A percentile compares a stretch with the other conserved stretches of the same genome.
Evolutionary conservation across 176 grass and related monocot genomes (phyloP).

Genomic region (Hyparrhenia diplandra): DNA sequence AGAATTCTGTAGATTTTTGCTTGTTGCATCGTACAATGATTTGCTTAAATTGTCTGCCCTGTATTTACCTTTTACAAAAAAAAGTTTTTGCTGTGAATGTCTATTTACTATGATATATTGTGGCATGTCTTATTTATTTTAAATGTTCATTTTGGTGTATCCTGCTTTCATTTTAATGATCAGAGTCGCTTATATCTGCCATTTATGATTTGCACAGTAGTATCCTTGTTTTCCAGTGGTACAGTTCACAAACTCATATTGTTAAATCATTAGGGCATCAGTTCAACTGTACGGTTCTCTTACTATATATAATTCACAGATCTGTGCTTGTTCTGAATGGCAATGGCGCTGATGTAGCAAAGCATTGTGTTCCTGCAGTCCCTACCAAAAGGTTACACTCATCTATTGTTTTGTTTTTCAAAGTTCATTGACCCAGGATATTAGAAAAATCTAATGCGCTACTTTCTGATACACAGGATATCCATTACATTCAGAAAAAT

Average conservation of each 20-base stretch:
- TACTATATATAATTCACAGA: constrained; percentile 39
- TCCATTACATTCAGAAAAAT: constrained; percentile 89
- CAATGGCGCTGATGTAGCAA: constrained; percentile 85
- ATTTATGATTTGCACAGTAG: background rate
- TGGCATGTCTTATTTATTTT: background rate
- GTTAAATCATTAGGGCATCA: background rate
- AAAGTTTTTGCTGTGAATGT: background rate
- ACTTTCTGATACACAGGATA: constrained; percentile 55
- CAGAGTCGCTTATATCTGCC: background rate
- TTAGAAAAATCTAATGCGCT: constrained; percentile 21
- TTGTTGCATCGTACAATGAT: background rate
- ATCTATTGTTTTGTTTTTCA: constrained; percentile 16
- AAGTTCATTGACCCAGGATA: background rate
- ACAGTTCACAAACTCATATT: background rate
- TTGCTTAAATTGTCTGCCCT: background rate
- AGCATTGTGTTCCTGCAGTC: constrained; percentile 83
- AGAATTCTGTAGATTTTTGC: background rate
- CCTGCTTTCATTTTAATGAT: background rate
- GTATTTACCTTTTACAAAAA: background rate
- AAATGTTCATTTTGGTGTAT: background rate
- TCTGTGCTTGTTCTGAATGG: constrained; percentile 84
- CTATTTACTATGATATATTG: constrained; percentile 15
- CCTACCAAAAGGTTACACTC: constrained; percentile 58
- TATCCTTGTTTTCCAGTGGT: background rate
- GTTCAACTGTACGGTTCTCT: background rate